Conservation (phyloP, 169 alveolate genomes). For the Plasmodium knowlesi region DNA sequence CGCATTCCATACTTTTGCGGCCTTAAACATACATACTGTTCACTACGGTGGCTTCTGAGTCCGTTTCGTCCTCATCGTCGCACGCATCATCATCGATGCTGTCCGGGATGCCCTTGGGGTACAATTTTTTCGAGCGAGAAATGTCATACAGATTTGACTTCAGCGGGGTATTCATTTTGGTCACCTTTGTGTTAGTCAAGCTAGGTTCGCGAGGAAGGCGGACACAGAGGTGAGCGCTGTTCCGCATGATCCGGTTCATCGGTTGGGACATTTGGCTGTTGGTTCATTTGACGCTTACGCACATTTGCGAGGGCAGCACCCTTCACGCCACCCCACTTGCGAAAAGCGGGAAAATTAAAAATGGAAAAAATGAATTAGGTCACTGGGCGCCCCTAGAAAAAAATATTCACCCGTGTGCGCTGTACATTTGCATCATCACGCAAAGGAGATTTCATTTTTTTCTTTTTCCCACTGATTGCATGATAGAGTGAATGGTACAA, state of each 20-base stretch:
- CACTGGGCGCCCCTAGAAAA: too few relatives aligned
- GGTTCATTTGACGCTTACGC: too few relatives aligned
- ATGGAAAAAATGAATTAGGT: not conserved
- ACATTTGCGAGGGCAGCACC: too few relatives aligned
- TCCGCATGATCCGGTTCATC: not conserved
- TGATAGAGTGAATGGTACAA: too few relatives aligned
- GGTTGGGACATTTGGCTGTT: too few relatives aligned
- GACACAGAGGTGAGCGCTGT: not conserved
- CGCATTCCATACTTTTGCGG: not conserved
- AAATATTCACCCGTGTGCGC: too few relatives aligned
- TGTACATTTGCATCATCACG: too few relatives aligned
- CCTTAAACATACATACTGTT: constrained; percentile 12
- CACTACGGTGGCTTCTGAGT: constrained; percentile 5
- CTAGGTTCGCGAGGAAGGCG: not conserved
- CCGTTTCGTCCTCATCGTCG: constrained; percentile 37
- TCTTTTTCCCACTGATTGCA: too few relatives aligned
- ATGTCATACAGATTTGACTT: not conserved
- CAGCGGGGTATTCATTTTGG: not conserved
- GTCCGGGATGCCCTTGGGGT: not conserved
- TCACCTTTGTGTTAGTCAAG: constrained; percentile 11
- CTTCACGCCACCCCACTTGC: not conserved
- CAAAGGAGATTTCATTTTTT: too few relatives aligned
- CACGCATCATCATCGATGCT: not conserved
- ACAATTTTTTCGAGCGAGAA: not conserved
- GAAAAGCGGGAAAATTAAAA: not conserved